phyloP scores from a whole-genome alignment of 1,284 basidiomycete species.

The Sutorius eximius region DNA sequence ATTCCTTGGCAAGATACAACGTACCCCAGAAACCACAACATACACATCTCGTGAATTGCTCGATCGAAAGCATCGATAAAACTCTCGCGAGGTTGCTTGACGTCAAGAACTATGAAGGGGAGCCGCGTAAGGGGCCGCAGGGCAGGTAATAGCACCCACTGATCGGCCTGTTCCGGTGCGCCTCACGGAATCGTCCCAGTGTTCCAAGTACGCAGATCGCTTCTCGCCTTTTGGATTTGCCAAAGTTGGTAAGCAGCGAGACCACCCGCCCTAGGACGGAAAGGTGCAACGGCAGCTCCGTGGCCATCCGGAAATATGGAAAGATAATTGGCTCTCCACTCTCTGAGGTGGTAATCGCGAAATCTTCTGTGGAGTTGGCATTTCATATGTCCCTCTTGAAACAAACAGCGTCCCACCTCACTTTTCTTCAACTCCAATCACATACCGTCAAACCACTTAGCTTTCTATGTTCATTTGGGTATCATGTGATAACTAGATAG shows the following conservation, averaged over 20 bases:
- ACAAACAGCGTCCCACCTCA: background rate
- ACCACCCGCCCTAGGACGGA: constrained; percentile 23
- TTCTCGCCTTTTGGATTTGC: constrained; percentile 52
- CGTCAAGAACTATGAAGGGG: constrained; percentile 57
- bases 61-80: constrained; percentile 52
- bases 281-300: constrained; percentile 21
- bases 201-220: constrained; percentile 49
- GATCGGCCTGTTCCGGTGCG: constrained; percentile 60
- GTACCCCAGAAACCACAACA: constrained; percentile 24
- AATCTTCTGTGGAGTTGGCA: constrained; percentile 48
- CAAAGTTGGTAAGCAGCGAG: constrained; percentile 53
- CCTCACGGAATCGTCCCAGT: constrained; percentile 53
- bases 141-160: constrained; percentile 63
- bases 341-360: constrained; percentile 36
- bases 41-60: constrained; percentile 55
- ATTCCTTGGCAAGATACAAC: constrained; percentile 5
- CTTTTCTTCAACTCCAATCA: constrained; percentile 3
- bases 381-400: constrained; percentile 41
- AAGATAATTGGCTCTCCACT: constrained; percentile 53
- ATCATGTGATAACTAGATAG: constrained; percentile 38
- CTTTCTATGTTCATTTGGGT: constrained; percentile 44
- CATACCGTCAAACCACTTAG: constrained; percentile 39
- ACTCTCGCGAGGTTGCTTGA: constrained; percentile 39
- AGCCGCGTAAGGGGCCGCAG: constrained; percentile 53
- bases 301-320: constrained; percentile 42